A percentile compares a stretch with the other conserved stretches of the same genome.
phyloP scores from a whole-genome alignment of 805 yeast species.

The Blastobotrys americana region DNA sequence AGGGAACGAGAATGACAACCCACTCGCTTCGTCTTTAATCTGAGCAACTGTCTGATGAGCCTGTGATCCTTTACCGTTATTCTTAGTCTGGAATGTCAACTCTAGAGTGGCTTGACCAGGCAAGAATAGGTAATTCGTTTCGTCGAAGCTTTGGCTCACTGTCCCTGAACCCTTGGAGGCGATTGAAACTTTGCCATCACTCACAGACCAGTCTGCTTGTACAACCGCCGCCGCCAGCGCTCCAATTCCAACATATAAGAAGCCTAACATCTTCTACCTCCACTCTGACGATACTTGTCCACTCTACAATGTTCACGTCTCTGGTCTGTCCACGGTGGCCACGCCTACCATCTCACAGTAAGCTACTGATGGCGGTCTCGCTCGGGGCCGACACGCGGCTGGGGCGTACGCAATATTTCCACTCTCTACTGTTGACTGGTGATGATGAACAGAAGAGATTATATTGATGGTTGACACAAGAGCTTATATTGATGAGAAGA shows the following conservation, averaged over 20 bases:
- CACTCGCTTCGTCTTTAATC: conserved; percentile 20
- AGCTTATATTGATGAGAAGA: too few species aligned
- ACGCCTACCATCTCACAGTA: too few species aligned
- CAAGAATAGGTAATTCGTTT: not conserved
- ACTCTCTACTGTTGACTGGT: too few species aligned
- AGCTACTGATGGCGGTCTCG: too few species aligned
- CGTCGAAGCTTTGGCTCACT: not conserved
- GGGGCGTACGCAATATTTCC: too few species aligned
- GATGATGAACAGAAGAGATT: too few species aligned
- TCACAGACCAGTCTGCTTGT: conserved; percentile 22
- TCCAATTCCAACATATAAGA: not conserved
- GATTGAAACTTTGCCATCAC: conserved; percentile 20
- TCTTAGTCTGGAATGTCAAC: conserved; percentile 14
- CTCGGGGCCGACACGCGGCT: too few species aligned
- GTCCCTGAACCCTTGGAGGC: conserved; percentile 6
- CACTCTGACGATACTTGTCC: too few species aligned
- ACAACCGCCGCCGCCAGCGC: conserved; percentile 12
- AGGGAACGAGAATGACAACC: conserved; percentile 24
- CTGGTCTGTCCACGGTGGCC: too few species aligned
- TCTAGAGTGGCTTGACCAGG: conserved; percentile 9
- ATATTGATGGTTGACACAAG: too few species aligned
- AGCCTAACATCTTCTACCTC: too few species aligned
- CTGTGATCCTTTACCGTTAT: conserved; percentile 9
- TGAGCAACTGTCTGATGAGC: conserved; percentile 27
- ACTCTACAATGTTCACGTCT: too few species aligned